Evolutionary conservation across 2,329 filamentous ascomycete genomes (phyloP).

Genomic region (Raffaelea arxii): DNA sequence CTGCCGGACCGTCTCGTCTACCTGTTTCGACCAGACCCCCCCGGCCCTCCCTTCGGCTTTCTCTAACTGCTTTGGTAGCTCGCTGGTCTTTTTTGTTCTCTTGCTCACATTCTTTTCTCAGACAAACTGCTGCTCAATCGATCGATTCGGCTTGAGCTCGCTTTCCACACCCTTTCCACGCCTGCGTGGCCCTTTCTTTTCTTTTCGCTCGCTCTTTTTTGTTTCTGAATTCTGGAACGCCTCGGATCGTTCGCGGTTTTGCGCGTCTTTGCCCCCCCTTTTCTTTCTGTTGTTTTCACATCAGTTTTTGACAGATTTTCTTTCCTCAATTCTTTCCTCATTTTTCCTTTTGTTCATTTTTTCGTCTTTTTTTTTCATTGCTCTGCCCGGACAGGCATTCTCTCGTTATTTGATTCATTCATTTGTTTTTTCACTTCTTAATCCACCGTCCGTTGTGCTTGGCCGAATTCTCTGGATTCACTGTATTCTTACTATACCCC

Average conservation of each 20-base stretch:
- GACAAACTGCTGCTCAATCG: conserved; percentile 5
- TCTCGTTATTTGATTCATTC: conserved; percentile 5
- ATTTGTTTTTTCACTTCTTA: neutral
- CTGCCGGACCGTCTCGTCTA: neutral
- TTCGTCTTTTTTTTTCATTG: neutral
- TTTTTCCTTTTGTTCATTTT: neutral
- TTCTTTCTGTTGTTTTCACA: neutral
- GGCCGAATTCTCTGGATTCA: neutral
- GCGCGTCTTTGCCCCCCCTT: neutral
- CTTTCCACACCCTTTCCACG: too few relatives aligned
- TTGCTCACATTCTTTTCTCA: conserved; percentile 3
- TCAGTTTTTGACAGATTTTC: neutral
- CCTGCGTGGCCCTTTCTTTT: neutral
- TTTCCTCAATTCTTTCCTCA: too few relatives aligned
- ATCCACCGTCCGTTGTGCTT: neutral
- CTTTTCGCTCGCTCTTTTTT: neutral
- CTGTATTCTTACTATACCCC: neutral
- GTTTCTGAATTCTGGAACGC: conserved; percentile 9
- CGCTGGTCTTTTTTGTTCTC: neutral
- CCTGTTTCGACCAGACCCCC: too few relatives aligned
- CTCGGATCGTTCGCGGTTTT: neutral
- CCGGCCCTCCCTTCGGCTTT: too few relatives aligned
- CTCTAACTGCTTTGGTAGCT: too few relatives aligned
- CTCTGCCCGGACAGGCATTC: neutral
- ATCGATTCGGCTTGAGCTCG: neutral